Conservation (phyloP, 2,329 filamentous ascomycete genomes). For the Didymella segeticola region DNA sequence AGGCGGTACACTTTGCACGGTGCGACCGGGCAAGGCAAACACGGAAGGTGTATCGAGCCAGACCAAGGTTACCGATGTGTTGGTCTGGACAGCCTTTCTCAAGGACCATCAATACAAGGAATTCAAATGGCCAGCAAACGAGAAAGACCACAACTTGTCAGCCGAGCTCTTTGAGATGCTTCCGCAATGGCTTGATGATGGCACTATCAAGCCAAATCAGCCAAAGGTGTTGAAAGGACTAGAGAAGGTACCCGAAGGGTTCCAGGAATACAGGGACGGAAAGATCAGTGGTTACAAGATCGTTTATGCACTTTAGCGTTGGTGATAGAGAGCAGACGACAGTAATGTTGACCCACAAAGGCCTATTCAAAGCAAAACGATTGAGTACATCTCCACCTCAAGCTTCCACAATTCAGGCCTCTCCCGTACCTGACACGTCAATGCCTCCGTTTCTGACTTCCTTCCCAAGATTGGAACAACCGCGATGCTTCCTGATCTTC, state of each 20-base stretch:
- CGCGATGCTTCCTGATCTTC: not conserved
- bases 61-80: conserved; percentile 50
- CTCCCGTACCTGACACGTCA: not conserved
- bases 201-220: conserved; percentile 47
- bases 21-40: conserved; percentile 51
- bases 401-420: not conserved
- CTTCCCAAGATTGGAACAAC: not conserved
- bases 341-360: not conserved
- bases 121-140: conserved; percentile 49
- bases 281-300: conserved; percentile 52
- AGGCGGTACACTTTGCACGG: conserved; percentile 47
- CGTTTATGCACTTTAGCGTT: conserved; percentile 45
- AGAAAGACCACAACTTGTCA: conserved; percentile 48
- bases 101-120: conserved; percentile 49
- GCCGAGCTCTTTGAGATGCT: conserved; percentile 50
- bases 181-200: conserved; percentile 42
- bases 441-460: not conserved
- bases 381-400: not conserved
- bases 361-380: too few species aligned
- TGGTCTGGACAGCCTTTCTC: conserved; percentile 54
- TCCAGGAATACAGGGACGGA: conserved; percentile 50
- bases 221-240: conserved; percentile 42
- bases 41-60: conserved; percentile 46
- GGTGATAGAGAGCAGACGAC: not conserved
- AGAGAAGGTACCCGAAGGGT: conserved; percentile 42